Conservation (phyloP, 345 rosid species). For the Dipteronia sinensis region DNA sequence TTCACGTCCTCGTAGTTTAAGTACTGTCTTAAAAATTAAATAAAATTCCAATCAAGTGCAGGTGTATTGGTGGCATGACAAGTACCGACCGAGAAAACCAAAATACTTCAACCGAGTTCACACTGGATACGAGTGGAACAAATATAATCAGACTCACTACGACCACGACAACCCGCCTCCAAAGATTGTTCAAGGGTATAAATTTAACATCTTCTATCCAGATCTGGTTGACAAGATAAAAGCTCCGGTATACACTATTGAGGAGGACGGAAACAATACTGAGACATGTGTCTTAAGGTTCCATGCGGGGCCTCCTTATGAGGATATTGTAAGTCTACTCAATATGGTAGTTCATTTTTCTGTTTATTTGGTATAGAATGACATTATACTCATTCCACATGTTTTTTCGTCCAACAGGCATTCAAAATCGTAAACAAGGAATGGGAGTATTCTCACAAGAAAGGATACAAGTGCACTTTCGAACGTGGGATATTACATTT, state of each 20-base stretch:
- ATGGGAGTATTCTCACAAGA: constrained; percentile 98
- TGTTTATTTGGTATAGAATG: background rate
- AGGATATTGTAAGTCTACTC: constrained; percentile 71
- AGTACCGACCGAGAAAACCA: constrained; percentile 92
- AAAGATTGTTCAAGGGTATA: constrained; percentile 89
- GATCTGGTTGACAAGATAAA: constrained; percentile 87
- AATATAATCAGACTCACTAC: constrained; percentile 89
- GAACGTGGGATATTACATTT: constrained; percentile 91
- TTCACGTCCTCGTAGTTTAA: background rate
- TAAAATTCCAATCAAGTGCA: constrained; percentile 26
- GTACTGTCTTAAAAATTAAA: background rate
- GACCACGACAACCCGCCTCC: constrained; percentile 99
- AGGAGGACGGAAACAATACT: constrained; percentile 73
- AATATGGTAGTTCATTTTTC: background rate
- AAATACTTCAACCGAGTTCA: constrained; percentile 96
- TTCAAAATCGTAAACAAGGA: constrained; percentile 90
- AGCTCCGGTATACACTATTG: constrained; percentile 77
- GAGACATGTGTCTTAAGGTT: constrained; percentile 91
- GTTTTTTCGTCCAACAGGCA: constrained; percentile 53
- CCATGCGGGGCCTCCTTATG: constrained; percentile 96
- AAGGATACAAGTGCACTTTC: constrained; percentile 92
- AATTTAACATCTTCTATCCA: constrained; percentile 93
- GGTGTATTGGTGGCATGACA: constrained; percentile 99
- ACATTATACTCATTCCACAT: background rate
- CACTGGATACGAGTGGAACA: constrained; percentile 99